A percentile compares a stretch with the other conserved stretches of the same genome.
phyloP scores from a whole-genome alignment of 352 stramenopile genomes.

The Peronospora tabacina region DNA sequence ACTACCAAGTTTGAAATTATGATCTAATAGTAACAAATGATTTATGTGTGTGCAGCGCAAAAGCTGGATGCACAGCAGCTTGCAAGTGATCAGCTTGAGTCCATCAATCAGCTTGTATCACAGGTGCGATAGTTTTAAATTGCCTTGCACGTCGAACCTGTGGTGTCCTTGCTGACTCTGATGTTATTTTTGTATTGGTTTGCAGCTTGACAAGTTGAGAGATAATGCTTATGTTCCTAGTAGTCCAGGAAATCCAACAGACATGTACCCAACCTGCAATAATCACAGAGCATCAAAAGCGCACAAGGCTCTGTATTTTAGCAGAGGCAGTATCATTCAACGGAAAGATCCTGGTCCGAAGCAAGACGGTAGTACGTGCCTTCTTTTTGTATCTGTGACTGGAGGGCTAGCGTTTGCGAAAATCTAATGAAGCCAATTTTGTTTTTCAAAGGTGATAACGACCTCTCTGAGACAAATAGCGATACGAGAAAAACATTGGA shows the following conservation, averaged over 20 bases:
- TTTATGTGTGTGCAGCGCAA: slow-evolving; percentile 33
- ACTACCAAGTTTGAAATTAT: background rate
- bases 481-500: slow-evolving; percentile 15
- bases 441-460: slow-evolving; percentile 15
- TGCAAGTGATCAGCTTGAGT: slow-evolving; percentile 70
- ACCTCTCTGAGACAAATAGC: slow-evolving; percentile 25
- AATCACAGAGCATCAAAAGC: slow-evolving; percentile 17
- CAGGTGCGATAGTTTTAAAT: slow-evolving; percentile 30
- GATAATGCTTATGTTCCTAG: slow-evolving; percentile 27
- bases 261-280: slow-evolving; percentile 34
- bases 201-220: slow-evolving; percentile 55
- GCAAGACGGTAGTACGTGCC: slow-evolving; percentile 28
- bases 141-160: background rate
- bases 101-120: slow-evolving; percentile 73
- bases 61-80: slow-evolving; percentile 69
- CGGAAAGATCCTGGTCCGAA: slow-evolving; percentile 26
- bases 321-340: slow-evolving; percentile 8
- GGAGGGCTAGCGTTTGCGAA: background rate
- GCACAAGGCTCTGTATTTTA: slow-evolving; percentile 13
- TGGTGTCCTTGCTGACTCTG: slow-evolving; percentile 2
- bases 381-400: background rate
- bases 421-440: slow-evolving; percentile 5
- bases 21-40: slow-evolving; percentile 2
- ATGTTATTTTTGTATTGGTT: slow-evolving; percentile 1
- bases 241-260: slow-evolving; percentile 3